These are phyloP conservation scores for Pseudogymnoascus sp. DNA, from an alignment of 2,329 filamentous ascomycete species.

Conservation along the genomic window DNA sequence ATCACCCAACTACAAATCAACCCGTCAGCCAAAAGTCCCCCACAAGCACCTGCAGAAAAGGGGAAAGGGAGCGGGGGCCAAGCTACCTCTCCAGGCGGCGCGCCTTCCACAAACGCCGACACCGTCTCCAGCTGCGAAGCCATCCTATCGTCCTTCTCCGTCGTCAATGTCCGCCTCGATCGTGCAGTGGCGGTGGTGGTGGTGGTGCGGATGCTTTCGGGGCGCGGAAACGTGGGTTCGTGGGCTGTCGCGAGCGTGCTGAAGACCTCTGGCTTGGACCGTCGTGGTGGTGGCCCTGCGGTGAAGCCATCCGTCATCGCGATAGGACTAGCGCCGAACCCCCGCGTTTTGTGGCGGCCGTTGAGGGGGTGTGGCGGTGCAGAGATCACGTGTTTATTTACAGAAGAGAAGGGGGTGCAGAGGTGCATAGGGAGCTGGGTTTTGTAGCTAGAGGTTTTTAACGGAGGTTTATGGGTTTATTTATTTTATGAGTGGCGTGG, in stretches of 20 bases:
- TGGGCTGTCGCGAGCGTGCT: not conserved
- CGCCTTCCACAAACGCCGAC: slow-evolving; percentile 85
- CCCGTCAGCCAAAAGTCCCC: not conserved
- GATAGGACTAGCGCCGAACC: slow-evolving; percentile 5
- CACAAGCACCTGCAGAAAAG: not conserved
- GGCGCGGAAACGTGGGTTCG: not conserved
- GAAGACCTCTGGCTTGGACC: not conserved
- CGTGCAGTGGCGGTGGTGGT: slow-evolving; percentile 11
- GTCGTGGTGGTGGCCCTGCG: not conserved
- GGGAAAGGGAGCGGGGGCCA: slow-evolving; percentile 3
- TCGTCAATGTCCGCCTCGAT: not conserved
- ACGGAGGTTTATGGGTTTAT: not conserved
- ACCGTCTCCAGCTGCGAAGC: slow-evolving; percentile 47
- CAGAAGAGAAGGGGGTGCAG: not conserved
- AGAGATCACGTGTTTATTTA: not conserved
- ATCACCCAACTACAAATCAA: slow-evolving; percentile 18
- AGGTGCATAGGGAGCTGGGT: too few species aligned
- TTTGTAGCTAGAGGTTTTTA: not conserved
- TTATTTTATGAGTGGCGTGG: not conserved
- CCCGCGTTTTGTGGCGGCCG: slow-evolving; percentile 4
- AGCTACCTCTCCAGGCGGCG: slow-evolving; percentile 89
- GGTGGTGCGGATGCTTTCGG: slow-evolving; percentile 9
- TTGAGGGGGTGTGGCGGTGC: not conserved
- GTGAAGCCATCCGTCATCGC: slow-evolving; percentile 1
- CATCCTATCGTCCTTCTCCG: slow-evolving; percentile 16